A percentile compares a stretch with the other conserved stretches of the same genome.
Evolutionary conservation across 495 filamentous ascomycete species (phyloP).

Genomic region (Hyaloscypha bicolor): DNA sequence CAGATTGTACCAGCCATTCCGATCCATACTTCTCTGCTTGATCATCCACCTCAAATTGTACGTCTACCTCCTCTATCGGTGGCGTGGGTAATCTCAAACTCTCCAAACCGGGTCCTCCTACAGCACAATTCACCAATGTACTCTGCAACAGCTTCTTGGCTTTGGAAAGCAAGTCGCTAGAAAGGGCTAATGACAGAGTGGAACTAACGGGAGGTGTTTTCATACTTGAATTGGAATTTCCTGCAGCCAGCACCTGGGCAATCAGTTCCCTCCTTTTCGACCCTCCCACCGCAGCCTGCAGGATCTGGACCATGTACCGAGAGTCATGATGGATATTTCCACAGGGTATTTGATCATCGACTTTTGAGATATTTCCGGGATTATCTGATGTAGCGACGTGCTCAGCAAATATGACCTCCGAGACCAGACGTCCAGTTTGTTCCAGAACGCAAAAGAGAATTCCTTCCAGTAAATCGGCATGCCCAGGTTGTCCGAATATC

Average conservation of each 20-base stretch:
- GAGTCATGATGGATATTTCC: constrained; percentile 21
- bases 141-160: constrained; percentile 42
- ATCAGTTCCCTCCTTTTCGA: constrained; percentile 27
- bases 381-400: constrained; percentile 32
- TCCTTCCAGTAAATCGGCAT: constrained; percentile 30
- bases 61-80: constrained; percentile 5
- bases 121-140: constrained; percentile 32
- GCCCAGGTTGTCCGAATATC: constrained; percentile 19
- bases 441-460: constrained; percentile 28
- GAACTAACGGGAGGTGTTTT: background rate
- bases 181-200: background rate
- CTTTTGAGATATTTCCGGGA: constrained; percentile 24
- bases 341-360: background rate
- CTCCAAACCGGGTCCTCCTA: constrained; percentile 21
- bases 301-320: constrained; percentile 41
- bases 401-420: constrained; percentile 32
- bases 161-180: constrained; percentile 21
- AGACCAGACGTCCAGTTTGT: constrained; percentile 26
- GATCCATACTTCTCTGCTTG: constrained; percentile 25
- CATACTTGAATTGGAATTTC: background rate
- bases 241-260: constrained; percentile 7
- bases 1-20: constrained; percentile 50
- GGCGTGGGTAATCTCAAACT: constrained; percentile 20
- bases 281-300: constrained; percentile 40
- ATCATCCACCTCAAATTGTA: background rate